Evolutionary conservation across 768 basidiomycete species (phyloP).

Genomic region (Crepidotus variabilis): DNA sequence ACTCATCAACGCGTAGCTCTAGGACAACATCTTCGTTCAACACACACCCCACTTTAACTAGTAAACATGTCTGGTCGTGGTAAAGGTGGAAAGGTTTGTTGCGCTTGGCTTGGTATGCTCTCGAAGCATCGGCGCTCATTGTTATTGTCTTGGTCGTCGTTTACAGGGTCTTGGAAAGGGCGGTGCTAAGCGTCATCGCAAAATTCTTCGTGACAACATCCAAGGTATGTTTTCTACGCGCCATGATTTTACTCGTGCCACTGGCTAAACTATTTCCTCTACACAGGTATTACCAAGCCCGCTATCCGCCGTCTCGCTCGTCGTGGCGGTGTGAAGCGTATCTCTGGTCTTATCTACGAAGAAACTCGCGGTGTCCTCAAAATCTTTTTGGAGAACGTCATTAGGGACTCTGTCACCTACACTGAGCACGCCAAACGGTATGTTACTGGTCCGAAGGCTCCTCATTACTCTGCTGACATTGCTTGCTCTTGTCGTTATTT

Average conservation of each 20-base stretch:
- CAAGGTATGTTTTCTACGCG: conserved; percentile 48
- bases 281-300: conserved; percentile 47
- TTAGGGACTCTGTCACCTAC: conserved; percentile 90
- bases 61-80: conserved; percentile 71
- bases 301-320: conserved; percentile 79
- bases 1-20: not conserved
- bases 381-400: conserved; percentile 69
- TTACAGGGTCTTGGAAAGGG: conserved; percentile 72
- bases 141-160: conserved; percentile 6
- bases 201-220: conserved; percentile 80
- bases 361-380: conserved; percentile 82
- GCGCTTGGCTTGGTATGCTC: not conserved
- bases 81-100: conserved; percentile 68
- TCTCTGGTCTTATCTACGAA: conserved; percentile 73
- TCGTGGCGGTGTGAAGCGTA: conserved; percentile 83
- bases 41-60: conserved; percentile 12
- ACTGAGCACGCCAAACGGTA: conserved; percentile 89
- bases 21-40: not conserved
- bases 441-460: conserved; percentile 12
- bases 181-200: conserved; percentile 76
- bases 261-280: conserved; percentile 3
- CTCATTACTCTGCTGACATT: conserved; percentile 4
- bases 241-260: not conserved
- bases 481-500: not conserved
- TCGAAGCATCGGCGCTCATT: not conserved